Conservation (phyloP, 371 early-diverging fungal genomes). For the Coemansia sp. region DNA sequence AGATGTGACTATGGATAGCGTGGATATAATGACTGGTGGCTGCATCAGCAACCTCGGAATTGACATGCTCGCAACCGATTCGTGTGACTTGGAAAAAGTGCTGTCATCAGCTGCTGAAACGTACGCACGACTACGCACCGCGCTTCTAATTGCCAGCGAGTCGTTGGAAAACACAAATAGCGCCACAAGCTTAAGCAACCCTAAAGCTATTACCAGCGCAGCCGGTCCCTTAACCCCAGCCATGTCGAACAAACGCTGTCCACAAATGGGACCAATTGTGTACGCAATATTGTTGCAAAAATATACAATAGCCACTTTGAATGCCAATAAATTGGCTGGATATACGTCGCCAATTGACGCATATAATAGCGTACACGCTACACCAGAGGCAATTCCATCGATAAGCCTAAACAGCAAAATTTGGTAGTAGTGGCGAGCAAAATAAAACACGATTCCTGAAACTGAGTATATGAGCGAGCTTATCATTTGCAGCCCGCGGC, state of each 20-base stretch:
- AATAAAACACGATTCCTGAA: conserved; percentile 30
- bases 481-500: conserved; percentile 21
- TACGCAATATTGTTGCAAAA: conserved; percentile 42
- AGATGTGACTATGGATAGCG: conserved; percentile 17
- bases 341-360: conserved; percentile 42
- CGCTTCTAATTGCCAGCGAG: conserved; percentile 1
- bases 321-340: conserved; percentile 31
- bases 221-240: conserved; percentile 27
- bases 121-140: not conserved
- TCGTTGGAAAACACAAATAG: conserved; percentile 1
- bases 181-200: conserved; percentile 22
- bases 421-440: conserved; percentile 30
- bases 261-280: conserved; percentile 41
- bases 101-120: not conserved
- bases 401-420: conserved; percentile 29
- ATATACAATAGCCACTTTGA: conserved; percentile 36
- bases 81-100: not conserved
- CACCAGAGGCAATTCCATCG: conserved; percentile 38
- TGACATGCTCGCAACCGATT: conserved; percentile 3
- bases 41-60: conserved; percentile 13
- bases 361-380: conserved; percentile 38
- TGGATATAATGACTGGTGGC: conserved; percentile 24
- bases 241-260: conserved; percentile 24
- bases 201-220: conserved; percentile 29
- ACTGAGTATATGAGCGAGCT: conserved; percentile 18